Evolutionary conservation across 208 protist species (phyloP).

Genomic region (Crithidia acanthocephali): DNA sequence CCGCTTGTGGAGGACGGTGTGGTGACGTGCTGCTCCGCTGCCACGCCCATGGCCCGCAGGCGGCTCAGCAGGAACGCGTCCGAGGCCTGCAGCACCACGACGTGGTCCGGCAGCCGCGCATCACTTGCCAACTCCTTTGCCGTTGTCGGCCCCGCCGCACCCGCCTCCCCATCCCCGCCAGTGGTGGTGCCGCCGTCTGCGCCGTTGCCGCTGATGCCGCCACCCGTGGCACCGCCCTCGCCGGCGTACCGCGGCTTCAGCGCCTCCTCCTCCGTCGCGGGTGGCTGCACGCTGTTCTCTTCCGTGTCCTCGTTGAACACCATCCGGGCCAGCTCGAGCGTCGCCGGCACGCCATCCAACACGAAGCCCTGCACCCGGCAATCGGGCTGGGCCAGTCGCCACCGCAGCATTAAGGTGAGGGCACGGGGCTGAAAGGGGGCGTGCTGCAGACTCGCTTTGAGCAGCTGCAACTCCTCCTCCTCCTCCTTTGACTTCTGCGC

Average conservation of each 20-base stretch:
- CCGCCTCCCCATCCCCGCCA: slow-evolving; percentile 24
- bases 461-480: slow-evolving; percentile 68
- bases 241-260: slow-evolving; percentile 37
- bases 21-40: slow-evolving; percentile 22
- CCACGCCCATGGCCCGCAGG: slow-evolving; percentile 41
- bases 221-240: slow-evolving; percentile 7
- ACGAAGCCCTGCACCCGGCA: slow-evolving; percentile 94
- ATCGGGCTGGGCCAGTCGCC: slow-evolving; percentile 80
- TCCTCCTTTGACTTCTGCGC: slow-evolving; percentile 68
- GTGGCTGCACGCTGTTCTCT: slow-evolving; percentile 43
- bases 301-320: slow-evolving; percentile 54
- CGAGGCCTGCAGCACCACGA: slow-evolving; percentile 76
- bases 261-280: slow-evolving; percentile 83
- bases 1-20: not conserved
- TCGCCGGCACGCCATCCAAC: slow-evolving; percentile 91
- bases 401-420: slow-evolving; percentile 89
- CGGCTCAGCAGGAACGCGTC: slow-evolving; percentile 84
- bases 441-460: slow-evolving; percentile 58
- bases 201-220: slow-evolving; percentile 1
- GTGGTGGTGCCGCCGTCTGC: not conserved
- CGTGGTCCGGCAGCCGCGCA: slow-evolving; percentile 68
- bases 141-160: slow-evolving; percentile 21
- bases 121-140: slow-evolving; percentile 58
- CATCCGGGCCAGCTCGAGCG: slow-evolving; percentile 81
- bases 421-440: slow-evolving; percentile 82